Percentiles rank a stretch among this genome's conserved stretches.
These are phyloP conservation scores for Cucurbita moschata DNA, from an alignment of 306 rosid genomes.

Conservation along the genomic window DNA sequence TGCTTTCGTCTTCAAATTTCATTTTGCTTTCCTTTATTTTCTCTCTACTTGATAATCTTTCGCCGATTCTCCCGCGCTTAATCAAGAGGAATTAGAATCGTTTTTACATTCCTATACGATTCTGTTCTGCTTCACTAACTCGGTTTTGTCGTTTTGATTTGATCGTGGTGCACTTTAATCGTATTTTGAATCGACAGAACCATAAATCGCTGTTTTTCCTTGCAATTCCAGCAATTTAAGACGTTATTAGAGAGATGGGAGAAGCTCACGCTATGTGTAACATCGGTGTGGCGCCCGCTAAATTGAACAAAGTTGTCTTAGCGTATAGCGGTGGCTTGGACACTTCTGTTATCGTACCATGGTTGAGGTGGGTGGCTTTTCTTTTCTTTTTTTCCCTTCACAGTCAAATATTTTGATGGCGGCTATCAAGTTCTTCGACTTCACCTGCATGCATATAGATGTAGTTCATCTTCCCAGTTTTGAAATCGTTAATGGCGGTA, in stretches of 20 bases:
- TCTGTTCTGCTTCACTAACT: not conserved
- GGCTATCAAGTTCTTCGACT: too few species aligned
- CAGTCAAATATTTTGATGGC: too few species aligned
- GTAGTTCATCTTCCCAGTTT: not conserved
- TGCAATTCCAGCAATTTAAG: slow-evolving; percentile 29
- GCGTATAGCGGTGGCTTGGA: slow-evolving; percentile 98
- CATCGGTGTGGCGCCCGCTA: slow-evolving; percentile 43
- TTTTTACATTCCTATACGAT: not conserved
- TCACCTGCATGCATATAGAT: not conserved
- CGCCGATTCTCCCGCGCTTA: not conserved
- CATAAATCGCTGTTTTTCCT: not conserved
- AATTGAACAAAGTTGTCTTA: slow-evolving; percentile 71
- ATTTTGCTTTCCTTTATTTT: not conserved
- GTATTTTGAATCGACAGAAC: not conserved
- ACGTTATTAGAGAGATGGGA: slow-evolving; percentile 19
- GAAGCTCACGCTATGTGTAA: slow-evolving; percentile 18
- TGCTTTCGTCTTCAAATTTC: not conserved
- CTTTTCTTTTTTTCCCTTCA: too few species aligned
- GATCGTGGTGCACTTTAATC: not conserved
- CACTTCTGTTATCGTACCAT: slow-evolving; percentile 93
- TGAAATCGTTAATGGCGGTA: not conserved
- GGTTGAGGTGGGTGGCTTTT: slow-evolving; percentile 37
- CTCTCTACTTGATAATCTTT: not conserved
- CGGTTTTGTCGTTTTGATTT: not conserved
- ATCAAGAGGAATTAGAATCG: not conserved